phyloP scores from a whole-genome alignment of 495 filamentous ascomycete species.

The Durotheca rogersii region DNA sequence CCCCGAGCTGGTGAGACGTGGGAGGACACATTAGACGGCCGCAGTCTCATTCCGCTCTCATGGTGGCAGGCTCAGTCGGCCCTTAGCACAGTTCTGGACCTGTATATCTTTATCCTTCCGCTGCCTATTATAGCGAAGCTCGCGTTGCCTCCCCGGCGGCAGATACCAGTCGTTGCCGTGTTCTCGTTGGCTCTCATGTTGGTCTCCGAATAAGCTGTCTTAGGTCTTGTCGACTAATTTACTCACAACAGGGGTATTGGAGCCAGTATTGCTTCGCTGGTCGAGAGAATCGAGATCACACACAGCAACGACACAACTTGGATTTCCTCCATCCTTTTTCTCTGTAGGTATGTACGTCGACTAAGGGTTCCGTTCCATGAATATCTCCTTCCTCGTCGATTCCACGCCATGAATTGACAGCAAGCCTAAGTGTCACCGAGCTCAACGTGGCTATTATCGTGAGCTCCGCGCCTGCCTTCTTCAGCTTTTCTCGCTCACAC shows the following conservation, averaged over 20 bases:
- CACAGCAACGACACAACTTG: too few relatives aligned
- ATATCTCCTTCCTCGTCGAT: neutral
- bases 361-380: too few relatives aligned
- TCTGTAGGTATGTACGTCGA: too few relatives aligned
- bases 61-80: slow-evolving; percentile 1
- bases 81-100: too few relatives aligned
- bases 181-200: too few relatives aligned
- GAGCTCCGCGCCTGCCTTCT: slow-evolving; percentile 7
- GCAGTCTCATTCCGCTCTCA: neutral
- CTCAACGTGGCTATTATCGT: slow-evolving; percentile 10
- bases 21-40: slow-evolving; percentile 2
- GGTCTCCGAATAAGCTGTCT: neutral
- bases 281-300: too few relatives aligned
- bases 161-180: slow-evolving; percentile 3
- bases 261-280: too few relatives aligned
- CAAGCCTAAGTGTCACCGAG: slow-evolving; percentile 5
- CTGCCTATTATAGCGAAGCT: slow-evolving; percentile 4
- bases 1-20: slow-evolving; percentile 12
- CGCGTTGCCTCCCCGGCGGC: neutral
- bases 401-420: neutral
- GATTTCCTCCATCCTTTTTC: too few relatives aligned
- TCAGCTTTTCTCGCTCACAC: too few relatives aligned
- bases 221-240: too few relatives aligned
- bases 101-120: slow-evolving; percentile 14
- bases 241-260: too few relatives aligned